A percentile compares a stretch with the other conserved stretches of the same genome.
These are phyloP conservation scores for Candida vaughaniae DNA, from an alignment of 805 yeast species.

Conservation along the genomic window DNA sequence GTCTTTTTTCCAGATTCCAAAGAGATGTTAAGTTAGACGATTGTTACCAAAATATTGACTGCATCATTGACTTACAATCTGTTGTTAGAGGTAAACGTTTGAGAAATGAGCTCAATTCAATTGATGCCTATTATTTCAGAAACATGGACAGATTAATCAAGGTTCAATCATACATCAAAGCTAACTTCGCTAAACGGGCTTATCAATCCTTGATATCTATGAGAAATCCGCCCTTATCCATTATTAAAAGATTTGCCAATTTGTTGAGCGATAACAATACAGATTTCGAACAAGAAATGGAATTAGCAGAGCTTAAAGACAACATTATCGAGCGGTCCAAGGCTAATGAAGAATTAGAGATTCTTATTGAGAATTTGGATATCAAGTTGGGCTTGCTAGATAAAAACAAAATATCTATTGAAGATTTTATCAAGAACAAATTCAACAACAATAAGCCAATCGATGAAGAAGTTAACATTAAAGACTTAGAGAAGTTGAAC, in stretches of 20 bases:
- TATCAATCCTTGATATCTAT: conserved; percentile 68
- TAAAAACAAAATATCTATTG: conserved; percentile 75
- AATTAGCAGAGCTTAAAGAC: conserved; percentile 65
- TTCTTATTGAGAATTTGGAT: conserved; percentile 71
- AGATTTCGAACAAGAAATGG: conserved; percentile 74
- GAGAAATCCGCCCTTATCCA: conserved; percentile 74
- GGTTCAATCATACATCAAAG: conserved; percentile 73
- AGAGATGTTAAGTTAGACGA: conserved; percentile 55
- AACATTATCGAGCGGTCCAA: conserved; percentile 68
- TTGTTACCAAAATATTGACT: conserved; percentile 42
- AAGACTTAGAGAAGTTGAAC: conserved; percentile 30
- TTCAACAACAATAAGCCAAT: conserved; percentile 22
- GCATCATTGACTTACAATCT: conserved; percentile 53
- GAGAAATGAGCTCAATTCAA: conserved; percentile 36
- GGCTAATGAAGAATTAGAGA: conserved; percentile 68
- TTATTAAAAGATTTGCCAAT: conserved; percentile 73
- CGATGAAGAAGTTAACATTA: conserved; percentile 16
- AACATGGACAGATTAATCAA: conserved; percentile 61
- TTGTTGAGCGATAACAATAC: conserved; percentile 68
- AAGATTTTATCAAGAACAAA: conserved; percentile 57
- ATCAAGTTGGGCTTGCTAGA: conserved; percentile 75
- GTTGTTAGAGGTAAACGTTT: conserved; percentile 46
- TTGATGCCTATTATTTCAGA: conserved; percentile 47
- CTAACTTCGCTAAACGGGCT: conserved; percentile 66
- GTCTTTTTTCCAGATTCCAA: conserved; percentile 58